These are phyloP conservation scores for Ilex asprella DNA, from an alignment of 257 asterid genomes.

Conservation along the genomic window DNA sequence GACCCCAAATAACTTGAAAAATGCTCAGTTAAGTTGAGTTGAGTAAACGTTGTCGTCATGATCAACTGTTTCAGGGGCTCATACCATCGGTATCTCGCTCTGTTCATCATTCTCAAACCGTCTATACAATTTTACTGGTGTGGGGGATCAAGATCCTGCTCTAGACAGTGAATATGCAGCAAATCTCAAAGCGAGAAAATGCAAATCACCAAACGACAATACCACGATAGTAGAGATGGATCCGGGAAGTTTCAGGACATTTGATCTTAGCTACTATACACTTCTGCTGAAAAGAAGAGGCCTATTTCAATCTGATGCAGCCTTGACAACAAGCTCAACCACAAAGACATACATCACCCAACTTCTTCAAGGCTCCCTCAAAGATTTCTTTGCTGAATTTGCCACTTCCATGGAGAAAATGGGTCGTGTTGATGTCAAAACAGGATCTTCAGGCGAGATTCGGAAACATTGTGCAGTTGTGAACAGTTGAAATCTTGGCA, in stretches of 20 bases:
- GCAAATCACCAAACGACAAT: constrained; percentile 35
- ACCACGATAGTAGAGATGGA: constrained; percentile 53
- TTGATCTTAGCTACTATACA: constrained; percentile 57
- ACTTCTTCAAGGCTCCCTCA: constrained; percentile 25
- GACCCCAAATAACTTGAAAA: too few species aligned
- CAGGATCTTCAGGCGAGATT: constrained; percentile 55
- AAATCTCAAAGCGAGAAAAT: constrained; percentile 43
- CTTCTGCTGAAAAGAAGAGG: constrained; percentile 62
- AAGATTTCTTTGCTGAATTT: constrained; percentile 40
- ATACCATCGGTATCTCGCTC: constrained; percentile 57
- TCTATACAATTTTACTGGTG: constrained; percentile 56
- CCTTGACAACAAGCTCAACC: constrained; percentile 32
- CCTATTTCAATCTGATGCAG: constrained; percentile 54
- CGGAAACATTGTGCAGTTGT: constrained; percentile 59
- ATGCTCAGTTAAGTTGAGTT: too few species aligned
- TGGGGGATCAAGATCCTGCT: constrained; percentile 57
- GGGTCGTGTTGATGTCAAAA: constrained; percentile 47
- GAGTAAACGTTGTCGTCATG: not conserved
- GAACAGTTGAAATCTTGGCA: constrained; percentile 22
- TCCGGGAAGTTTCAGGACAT: constrained; percentile 61
- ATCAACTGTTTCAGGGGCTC: constrained; percentile 44
- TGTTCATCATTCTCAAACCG: constrained; percentile 49
- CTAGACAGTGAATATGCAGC: constrained; percentile 59
- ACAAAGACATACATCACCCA: constrained; percentile 31
- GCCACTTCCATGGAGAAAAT: constrained; percentile 65